Percentiles rank a stretch among this genome's conserved stretches.
phyloP scores from a whole-genome alignment of 192 early-diverging fungal species.

The Rhizophagus sp. region DNA sequence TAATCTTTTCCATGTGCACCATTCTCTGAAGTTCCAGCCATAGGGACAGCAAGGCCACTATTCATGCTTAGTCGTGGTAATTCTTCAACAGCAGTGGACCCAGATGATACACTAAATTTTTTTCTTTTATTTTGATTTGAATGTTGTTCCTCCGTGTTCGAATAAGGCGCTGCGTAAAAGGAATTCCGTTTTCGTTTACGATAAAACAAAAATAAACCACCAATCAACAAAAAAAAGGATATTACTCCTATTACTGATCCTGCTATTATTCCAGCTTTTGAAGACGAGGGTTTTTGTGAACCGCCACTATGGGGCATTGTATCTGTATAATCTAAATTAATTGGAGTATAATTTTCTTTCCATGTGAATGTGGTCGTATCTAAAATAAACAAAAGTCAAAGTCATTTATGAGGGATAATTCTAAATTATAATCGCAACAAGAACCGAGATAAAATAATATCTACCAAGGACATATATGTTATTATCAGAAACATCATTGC shows the following conservation, averaged over 20 bases:
- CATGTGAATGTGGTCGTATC: constrained; percentile 2
- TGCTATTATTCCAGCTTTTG: not conserved
- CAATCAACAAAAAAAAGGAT: not conserved
- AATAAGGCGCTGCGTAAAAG: not conserved
- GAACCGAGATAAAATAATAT: not conserved
- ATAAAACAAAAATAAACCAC: not conserved
- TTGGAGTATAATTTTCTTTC: not conserved
- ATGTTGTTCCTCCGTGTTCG: not conserved
- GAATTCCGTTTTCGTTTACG: not conserved
- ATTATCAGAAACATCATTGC: not conserved
- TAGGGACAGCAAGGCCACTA: not conserved
- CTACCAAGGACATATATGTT: constrained; percentile 16
- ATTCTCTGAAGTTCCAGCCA: not conserved
- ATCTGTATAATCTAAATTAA: not conserved
- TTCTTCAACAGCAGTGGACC: not conserved
- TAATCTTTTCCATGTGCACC: not conserved
- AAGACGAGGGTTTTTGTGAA: not conserved
- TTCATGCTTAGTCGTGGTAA: not conserved
- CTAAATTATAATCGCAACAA: not conserved
- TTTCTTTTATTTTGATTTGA: not conserved
- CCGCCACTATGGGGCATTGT: not conserved
- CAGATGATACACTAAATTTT: not conserved
- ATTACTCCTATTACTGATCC: not conserved
- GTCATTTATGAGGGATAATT: not conserved
- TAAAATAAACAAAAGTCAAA: not conserved